Conservation (phyloP, 495 filamentous ascomycete species). For the Penicillium bialowiezense region DNA sequence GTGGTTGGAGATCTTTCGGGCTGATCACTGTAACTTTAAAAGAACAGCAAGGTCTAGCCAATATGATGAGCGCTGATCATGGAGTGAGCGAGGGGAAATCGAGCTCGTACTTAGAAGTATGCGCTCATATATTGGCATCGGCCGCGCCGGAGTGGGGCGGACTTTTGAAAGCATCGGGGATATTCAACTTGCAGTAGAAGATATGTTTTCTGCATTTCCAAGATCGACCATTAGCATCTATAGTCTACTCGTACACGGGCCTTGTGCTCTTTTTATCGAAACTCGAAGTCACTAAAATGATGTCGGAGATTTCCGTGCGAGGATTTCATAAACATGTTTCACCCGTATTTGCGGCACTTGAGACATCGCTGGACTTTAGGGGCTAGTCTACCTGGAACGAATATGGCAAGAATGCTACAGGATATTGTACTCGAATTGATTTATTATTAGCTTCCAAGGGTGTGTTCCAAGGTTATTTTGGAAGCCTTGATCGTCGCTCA, state of each 20-base stretch:
- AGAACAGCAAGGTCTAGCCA: not conserved
- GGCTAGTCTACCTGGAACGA: no score
- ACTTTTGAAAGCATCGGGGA: not conserved
- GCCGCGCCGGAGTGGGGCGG: not conserved
- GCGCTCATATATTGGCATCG: not conserved
- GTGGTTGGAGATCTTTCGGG: not conserved
- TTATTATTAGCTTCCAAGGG: not conserved
- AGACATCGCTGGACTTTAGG: not conserved
- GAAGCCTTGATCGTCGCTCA: not conserved
- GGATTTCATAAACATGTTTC: not conserved
- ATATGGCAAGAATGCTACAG: no score
- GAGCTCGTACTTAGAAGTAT: not conserved
- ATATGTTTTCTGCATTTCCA: not conserved
- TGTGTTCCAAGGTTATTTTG: not conserved
- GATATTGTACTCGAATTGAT: no score
- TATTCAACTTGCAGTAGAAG: not conserved
- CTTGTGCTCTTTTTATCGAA: no score
- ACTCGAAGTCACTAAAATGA: not conserved
- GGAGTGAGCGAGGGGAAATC: not conserved
- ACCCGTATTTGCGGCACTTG: not conserved
- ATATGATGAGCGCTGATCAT: not conserved
- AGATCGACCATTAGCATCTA: not conserved
- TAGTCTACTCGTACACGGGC: no score
- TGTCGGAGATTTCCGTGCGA: not conserved
- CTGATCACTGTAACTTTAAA: not conserved